Evolutionary conservation across 1,284 basidiomycete genomes (phyloP).

Genomic region (Boletus semigastroideus): DNA sequence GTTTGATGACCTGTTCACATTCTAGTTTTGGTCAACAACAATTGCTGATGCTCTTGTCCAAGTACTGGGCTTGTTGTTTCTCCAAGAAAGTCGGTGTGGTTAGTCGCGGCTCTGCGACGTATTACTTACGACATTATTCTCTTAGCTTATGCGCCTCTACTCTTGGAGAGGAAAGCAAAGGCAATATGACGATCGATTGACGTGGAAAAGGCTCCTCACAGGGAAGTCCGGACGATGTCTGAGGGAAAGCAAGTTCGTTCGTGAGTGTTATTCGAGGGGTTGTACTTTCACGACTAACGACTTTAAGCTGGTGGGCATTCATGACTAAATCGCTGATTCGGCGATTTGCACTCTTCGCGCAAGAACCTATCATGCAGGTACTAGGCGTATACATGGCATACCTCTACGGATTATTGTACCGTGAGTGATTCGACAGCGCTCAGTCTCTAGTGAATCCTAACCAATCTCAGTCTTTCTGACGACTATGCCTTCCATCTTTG

Average conservation of each 20-base stretch:
- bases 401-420: constrained; percentile 53
- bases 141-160: constrained; percentile 59
- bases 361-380: constrained; percentile 49
- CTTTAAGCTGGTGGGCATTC: constrained; percentile 38
- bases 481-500: constrained; percentile 63
- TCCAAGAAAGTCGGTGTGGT: constrained; percentile 57
- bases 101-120: neutral
- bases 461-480: constrained; percentile 55
- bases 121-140: neutral
- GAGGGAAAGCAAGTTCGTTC: constrained; percentile 41
- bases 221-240: constrained; percentile 44
- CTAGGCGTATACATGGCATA: constrained; percentile 51
- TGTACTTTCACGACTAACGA: neutral
- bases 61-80: constrained; percentile 52
- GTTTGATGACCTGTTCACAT: neutral
- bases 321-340: constrained; percentile 40
- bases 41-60: constrained; percentile 53
- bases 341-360: constrained; percentile 47
- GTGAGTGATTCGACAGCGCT: constrained; percentile 35
- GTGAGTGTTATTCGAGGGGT: constrained; percentile 32
- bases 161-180: constrained; percentile 60
- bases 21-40: constrained; percentile 61
- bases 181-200: constrained; percentile 46
- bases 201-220: constrained; percentile 40
- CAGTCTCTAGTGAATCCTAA: constrained; percentile 1